Conservation (phyloP, 176 grass and related monocot species). For the Phoenix roebelenii region DNA sequence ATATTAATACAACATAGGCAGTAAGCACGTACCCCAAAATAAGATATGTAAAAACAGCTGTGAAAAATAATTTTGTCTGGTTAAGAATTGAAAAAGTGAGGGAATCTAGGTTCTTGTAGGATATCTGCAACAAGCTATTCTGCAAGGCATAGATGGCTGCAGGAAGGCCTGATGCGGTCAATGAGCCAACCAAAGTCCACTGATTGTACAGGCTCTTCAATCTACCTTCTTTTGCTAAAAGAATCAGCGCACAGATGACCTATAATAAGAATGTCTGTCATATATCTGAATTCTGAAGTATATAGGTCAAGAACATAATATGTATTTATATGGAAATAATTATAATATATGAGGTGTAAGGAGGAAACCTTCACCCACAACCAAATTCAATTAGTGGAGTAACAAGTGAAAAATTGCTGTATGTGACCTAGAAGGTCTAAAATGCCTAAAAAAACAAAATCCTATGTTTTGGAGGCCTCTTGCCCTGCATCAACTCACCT, state of each 20-base stretch:
- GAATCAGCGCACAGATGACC: slow-evolving; percentile 71
- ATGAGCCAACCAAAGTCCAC: slow-evolving; percentile 64
- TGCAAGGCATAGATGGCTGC: slow-evolving; percentile 94
- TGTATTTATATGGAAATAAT: too few species aligned
- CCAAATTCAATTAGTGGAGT: too few species aligned
- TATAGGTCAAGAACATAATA: too few species aligned
- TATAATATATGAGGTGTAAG: too few species aligned
- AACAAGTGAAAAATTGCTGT: too few species aligned
- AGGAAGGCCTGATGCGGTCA: slow-evolving; percentile 85
- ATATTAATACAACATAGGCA: neutral
- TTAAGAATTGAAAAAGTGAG: slow-evolving; percentile 97
- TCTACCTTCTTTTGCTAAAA: slow-evolving; percentile 57
- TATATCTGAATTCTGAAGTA: too few species aligned
- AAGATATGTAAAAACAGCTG: slow-evolving; percentile 83
- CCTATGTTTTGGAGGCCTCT: too few species aligned
- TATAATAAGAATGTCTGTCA: slow-evolving; percentile 12
- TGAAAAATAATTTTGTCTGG: slow-evolving; percentile 95
- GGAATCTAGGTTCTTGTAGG: slow-evolving; percentile 98
- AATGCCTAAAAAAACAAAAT: too few species aligned
- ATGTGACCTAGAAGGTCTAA: too few species aligned
- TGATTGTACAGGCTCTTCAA: slow-evolving; percentile 51
- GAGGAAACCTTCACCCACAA: too few species aligned
- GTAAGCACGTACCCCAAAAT: slow-evolving; percentile 66
- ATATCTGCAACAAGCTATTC: slow-evolving; percentile 92
- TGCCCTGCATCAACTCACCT: too few species aligned